phyloP scores from a whole-genome alignment of 208 protist genomes.

The Phytomonas sp. region DNA sequence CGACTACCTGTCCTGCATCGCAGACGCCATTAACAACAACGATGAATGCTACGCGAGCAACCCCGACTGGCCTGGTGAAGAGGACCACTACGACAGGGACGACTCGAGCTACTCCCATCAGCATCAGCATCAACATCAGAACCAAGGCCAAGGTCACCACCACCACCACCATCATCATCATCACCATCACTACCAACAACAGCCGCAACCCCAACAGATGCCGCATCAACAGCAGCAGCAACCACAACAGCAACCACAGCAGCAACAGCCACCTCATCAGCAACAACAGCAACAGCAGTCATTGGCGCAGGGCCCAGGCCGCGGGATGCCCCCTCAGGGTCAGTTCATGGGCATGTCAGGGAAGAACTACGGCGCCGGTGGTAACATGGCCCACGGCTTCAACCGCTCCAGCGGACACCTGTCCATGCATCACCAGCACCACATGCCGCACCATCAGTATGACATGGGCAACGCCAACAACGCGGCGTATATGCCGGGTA shows the following conservation, averaged over 20 bases:
- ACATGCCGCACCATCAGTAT: constrained; percentile 17
- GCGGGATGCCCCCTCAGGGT: not conserved
- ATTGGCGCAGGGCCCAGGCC: constrained; percentile 10
- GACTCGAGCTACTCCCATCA: constrained; percentile 52
- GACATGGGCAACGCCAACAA: constrained; percentile 13
- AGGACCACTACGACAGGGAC: constrained; percentile 56
- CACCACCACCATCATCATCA: constrained; percentile 9
- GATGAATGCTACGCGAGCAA: constrained; percentile 35
- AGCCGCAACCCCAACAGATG: constrained; percentile 2
- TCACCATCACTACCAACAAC: constrained; percentile 2
- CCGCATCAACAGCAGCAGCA: constrained; percentile 10
- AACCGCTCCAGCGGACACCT: not conserved
- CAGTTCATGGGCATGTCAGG: not conserved
- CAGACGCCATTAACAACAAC: constrained; percentile 33
- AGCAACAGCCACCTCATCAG: constrained; percentile 11
- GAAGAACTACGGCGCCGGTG: not conserved
- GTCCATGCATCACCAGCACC: constrained; percentile 19
- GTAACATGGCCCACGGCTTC: constrained; percentile 11
- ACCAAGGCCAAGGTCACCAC: not conserved
- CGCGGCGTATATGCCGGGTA: constrained; percentile 15
- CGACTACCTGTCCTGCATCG: constrained; percentile 49
- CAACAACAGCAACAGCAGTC: constrained; percentile 10
- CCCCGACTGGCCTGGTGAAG: constrained; percentile 47
- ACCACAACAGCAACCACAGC: constrained; percentile 5
- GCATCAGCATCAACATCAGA: constrained; percentile 19